phyloP scores from a whole-genome alignment of 768 basidiomycete species.

The Tricholoma hemisulphureum region DNA sequence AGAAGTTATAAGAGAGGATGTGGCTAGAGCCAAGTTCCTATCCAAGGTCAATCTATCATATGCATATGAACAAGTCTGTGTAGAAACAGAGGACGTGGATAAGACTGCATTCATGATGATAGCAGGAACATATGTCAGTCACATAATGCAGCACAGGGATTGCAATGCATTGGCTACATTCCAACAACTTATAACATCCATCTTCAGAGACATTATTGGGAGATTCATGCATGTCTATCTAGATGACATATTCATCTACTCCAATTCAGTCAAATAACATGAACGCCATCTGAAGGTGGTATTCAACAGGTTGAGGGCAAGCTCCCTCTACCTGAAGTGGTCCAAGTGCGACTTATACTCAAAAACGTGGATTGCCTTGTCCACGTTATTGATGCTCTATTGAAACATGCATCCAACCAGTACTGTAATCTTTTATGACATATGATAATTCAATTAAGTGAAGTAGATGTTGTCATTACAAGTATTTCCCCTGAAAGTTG shows the following conservation, averaged over 20 bases:
- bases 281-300: slow-evolving; percentile 27
- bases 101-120: no score
- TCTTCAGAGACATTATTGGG: slow-evolving; percentile 41
- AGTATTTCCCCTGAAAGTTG: no score
- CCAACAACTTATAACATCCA: slow-evolving; percentile 40
- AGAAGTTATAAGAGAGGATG: slow-evolving; percentile 28
- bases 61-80: slow-evolving; percentile 42
- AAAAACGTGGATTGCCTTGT: no score
- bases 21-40: slow-evolving; percentile 26
- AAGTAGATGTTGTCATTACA: no score
- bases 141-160: slow-evolving; percentile 43
- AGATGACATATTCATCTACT: slow-evolving; percentile 44
- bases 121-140: slow-evolving; percentile 36
- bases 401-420: no score
- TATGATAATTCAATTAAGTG: no score
- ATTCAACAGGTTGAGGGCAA: slow-evolving; percentile 17
- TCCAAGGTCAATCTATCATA: slow-evolving; percentile 42
- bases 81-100: slow-evolving; percentile 31
- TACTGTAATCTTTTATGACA: no score
- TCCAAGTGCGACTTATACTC: slow-evolving; percentile 37
- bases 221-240: slow-evolving; percentile 42
- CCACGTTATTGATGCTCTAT: slow-evolving; percentile 38
- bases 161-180: slow-evolving; percentile 46
- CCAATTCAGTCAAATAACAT: slow-evolving; percentile 37
- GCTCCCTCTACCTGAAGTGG: slow-evolving; percentile 30